Conservation (phyloP, 805 yeast species). For the Wickerhamomyces kurtzmanii region DNA sequence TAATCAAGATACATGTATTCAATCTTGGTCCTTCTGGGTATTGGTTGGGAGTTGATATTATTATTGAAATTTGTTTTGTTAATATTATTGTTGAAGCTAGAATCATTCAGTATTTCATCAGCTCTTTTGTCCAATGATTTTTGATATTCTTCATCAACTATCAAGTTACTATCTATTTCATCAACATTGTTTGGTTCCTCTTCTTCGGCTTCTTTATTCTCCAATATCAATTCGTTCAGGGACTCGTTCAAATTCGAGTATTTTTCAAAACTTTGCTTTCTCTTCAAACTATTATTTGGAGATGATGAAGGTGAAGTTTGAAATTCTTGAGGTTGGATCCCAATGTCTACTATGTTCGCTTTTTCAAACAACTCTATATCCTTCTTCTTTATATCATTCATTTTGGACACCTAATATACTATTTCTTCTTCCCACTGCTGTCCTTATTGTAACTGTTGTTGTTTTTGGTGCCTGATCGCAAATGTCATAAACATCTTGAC, state of each 20-base stretch:
- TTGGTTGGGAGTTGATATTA: too few species aligned
- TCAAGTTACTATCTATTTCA: conserved; percentile 20
- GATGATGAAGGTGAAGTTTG: conserved; percentile 18
- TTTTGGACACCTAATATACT: conserved; percentile 3
- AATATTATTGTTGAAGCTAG: conserved; percentile 1
- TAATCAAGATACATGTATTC: too few species aligned
- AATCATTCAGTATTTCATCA: conserved; percentile 16
- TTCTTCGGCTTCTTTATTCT: conserved; percentile 13
- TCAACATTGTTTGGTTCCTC: conserved; percentile 25
- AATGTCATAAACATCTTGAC: too few species aligned
- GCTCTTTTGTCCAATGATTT: conserved; percentile 24
- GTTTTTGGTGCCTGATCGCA: too few species aligned
- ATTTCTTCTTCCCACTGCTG: too few species aligned
- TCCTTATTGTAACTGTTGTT: too few species aligned
- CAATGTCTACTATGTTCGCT: conserved; percentile 21
- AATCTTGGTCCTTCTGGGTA: too few species aligned
- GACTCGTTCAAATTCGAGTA: conserved; percentile 1
- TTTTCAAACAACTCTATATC: conserved; percentile 22
- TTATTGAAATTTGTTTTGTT: neutral
- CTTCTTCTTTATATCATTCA: too few species aligned
- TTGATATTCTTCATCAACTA: conserved; percentile 23
- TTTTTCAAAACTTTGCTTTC: conserved; percentile 4
- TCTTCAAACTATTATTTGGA: conserved; percentile 1
- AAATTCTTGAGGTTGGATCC: conserved; percentile 15
- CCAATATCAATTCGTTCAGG: conserved; percentile 4